Evolutionary conservation across 495 filamentous ascomycete species (phyloP), one percentile per base, ranked within the genome.

Genomic region (Hypoxylon perforatum): DNA sequence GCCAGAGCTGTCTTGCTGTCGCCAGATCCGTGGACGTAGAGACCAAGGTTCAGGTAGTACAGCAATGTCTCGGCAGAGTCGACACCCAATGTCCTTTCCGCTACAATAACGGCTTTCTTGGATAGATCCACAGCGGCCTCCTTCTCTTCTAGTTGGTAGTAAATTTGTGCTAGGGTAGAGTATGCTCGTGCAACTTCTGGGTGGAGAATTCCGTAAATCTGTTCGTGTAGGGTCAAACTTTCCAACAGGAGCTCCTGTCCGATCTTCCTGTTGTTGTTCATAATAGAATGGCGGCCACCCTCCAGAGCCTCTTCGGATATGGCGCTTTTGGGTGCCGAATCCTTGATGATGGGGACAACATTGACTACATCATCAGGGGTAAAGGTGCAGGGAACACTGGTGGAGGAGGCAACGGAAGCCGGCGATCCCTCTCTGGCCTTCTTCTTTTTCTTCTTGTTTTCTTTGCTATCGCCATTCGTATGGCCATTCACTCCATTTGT

Each of bases 121-220:
- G 96, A 94, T 60, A 99, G 85, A 77, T 99, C 96, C 15, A 98
- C 89, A 30, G 96, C 96, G 4, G 91, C 91, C 10, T 90, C 90
- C 82, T 97, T 98, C 82, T 99, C 95, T 41, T 97, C 95, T 11
- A 96, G 87, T 75, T 94, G 90, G 78, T 92, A 97, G 80, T 97
- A 97, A 42, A 98, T 84, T 85, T 95, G 96, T 6, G 96, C 96
- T 25, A 99, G 83, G 38, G 90, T 91, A 76, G 96, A 92, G 81
- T 99, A 99, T 33, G 96, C 89, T 75, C 94, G 88, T 55, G 94
- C 94, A 67, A 98, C 94, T 78, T 99, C 96, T 10, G 96, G 93
- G 75, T 99, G 96, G 19, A 99, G 84, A 39, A 97, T 93, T 58
- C 96, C 96, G 71, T 99, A 99, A 72, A 99, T 97, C 78, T 99